phyloP scores from a whole-genome alignment of 371 early-diverging fungal species.

The Sporodiniella umbellata region DNA sequence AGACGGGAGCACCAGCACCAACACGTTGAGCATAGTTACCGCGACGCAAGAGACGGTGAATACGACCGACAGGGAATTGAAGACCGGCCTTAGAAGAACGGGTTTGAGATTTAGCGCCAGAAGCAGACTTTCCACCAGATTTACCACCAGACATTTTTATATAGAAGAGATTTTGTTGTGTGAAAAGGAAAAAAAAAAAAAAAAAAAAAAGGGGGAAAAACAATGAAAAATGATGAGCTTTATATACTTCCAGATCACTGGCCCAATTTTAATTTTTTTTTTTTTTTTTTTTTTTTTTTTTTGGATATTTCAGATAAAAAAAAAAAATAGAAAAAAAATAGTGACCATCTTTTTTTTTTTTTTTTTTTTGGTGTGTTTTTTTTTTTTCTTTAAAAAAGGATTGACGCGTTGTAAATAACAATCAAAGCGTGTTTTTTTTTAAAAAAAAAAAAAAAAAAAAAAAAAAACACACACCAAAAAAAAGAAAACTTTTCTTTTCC shows the following conservation, averaged over 20 bases:
- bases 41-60: slow-evolving; percentile 91
- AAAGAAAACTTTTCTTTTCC: no score
- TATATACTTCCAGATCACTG: slow-evolving; percentile 1
- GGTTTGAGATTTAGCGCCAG: slow-evolving; percentile 58
- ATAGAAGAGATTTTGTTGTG: background rate
- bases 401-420: no score
- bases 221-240: background rate
- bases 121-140: slow-evolving; percentile 50
- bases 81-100: slow-evolving; percentile 86
- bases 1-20: slow-evolving; percentile 91
- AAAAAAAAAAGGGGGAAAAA: no score
- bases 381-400: no score
- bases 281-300: no score
- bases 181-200: slow-evolving; percentile 4
- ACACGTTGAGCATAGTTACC: slow-evolving; percentile 94
- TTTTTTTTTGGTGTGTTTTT: no score
- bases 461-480: no score
- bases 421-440: no score
- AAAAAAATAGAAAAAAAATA: no score
- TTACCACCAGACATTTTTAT: slow-evolving; percentile 42
- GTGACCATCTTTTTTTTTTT: no score
- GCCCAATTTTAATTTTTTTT: background rate
- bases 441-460: no score
- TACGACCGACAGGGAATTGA: slow-evolving; percentile 96
- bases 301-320: no score